These are phyloP conservation scores for Penicillium bialowiezense DNA, from an alignment of 495 filamentous ascomycete species.

Conservation along the genomic window DNA sequence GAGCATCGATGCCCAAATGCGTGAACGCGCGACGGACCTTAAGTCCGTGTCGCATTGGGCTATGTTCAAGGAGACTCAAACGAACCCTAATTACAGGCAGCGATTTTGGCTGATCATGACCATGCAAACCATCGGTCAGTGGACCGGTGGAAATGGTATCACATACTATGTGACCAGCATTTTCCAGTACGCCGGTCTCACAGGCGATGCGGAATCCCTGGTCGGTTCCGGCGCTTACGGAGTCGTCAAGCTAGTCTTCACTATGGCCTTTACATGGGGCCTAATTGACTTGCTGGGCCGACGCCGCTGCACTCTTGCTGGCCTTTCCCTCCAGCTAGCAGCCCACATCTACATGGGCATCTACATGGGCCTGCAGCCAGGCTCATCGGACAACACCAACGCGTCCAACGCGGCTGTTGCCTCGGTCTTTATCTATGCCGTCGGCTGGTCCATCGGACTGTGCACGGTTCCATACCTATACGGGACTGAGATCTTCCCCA, in stretches of 20 bases:
- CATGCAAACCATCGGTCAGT: slow-evolving; percentile 47
- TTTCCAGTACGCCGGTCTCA: slow-evolving; percentile 40
- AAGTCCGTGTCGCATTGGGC: slow-evolving; percentile 35
- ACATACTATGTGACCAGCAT: slow-evolving; percentile 46
- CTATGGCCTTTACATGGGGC: slow-evolving; percentile 47
- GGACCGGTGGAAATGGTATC: slow-evolving; percentile 48
- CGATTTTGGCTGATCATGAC: slow-evolving; percentile 45
- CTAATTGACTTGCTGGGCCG: slow-evolving; percentile 45
- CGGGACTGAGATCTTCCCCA: slow-evolving; percentile 48
- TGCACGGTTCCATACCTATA: slow-evolving; percentile 49
- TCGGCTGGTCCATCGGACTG: slow-evolving; percentile 50
- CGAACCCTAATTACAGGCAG: slow-evolving; percentile 41
- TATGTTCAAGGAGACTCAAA: slow-evolving; percentile 42
- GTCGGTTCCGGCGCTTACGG: slow-evolving; percentile 46
- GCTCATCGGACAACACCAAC: slow-evolving; percentile 28
- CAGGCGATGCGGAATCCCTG: slow-evolving; percentile 26
- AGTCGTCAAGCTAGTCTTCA: slow-evolving; percentile 45
- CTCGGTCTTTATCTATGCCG: slow-evolving; percentile 46
- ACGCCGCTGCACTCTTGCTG: slow-evolving; percentile 35
- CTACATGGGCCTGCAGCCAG: slow-evolving; percentile 42
- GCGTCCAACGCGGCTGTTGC: slow-evolving; percentile 45
- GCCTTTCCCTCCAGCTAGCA: slow-evolving; percentile 35
- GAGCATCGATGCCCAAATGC: slow-evolving; percentile 32
- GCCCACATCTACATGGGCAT: slow-evolving; percentile 43
- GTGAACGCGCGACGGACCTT: slow-evolving; percentile 23